Percentiles rank a stretch among this genome's conserved stretches.
Conservation (phyloP, 306 rosid species). For the Fagus crenata region DNA sequence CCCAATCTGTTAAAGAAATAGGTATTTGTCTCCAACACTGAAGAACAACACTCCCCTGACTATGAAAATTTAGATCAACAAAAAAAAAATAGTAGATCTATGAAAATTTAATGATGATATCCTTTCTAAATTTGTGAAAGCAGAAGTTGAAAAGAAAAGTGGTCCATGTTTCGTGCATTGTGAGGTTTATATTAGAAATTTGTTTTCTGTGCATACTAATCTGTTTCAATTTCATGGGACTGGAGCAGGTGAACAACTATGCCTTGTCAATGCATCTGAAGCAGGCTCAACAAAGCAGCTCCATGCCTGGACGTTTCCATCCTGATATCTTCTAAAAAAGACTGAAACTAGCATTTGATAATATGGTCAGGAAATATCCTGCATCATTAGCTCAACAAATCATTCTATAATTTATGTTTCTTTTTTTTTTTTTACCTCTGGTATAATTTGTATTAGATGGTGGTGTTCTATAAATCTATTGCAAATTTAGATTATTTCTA, state of each 20-base stretch:
- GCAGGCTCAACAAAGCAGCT: constrained; percentile 83
- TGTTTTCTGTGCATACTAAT: constrained; percentile 12
- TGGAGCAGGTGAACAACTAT: constrained; percentile 76
- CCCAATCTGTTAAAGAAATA: no score
- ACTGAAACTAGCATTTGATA: not conserved
- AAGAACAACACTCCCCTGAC: no score
- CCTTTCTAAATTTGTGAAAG: not conserved
- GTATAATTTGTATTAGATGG: no score
- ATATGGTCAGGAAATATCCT: constrained; percentile 10
- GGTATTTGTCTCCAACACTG: no score
- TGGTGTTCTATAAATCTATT: no score
- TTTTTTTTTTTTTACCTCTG: no score
- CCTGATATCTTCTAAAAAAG: constrained; percentile 73
- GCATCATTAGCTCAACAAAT: not conserved
- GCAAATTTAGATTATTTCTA: no score
- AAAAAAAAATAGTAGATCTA: not conserved
- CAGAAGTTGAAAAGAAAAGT: not conserved
- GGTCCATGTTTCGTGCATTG: not conserved
- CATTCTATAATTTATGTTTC: no score
- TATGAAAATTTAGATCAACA: no score
- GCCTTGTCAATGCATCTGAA: constrained; percentile 88
- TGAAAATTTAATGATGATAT: not conserved
- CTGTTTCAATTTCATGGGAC: constrained; percentile 3
- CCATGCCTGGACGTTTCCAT: constrained; percentile 72
- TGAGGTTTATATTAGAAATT: not conserved